Conservation (phyloP, 805 yeast genomes). For the Grigorovia yakushimaensis region DNA sequence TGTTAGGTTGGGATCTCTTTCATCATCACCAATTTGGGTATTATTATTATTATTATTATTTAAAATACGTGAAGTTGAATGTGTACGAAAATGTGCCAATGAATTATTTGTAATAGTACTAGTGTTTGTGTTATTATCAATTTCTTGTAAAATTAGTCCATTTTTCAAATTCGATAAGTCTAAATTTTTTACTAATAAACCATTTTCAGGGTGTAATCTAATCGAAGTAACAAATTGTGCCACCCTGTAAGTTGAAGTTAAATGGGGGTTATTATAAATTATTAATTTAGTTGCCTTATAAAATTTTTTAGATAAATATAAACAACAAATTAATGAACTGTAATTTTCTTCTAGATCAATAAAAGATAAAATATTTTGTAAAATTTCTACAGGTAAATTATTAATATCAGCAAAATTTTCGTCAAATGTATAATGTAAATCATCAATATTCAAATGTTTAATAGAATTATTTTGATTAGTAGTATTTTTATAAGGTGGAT, state of each 20-base stretch:
- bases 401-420: conserved; percentile 16
- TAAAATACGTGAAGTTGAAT: background rate
- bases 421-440: conserved; percentile 5
- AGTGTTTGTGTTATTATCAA: conserved; percentile 6
- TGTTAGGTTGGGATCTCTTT: background rate
- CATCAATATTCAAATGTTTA: background rate
- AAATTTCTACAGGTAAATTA: conserved; percentile 28
- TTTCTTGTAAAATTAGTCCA: conserved; percentile 28
- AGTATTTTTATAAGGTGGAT: background rate
- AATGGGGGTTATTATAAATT: conserved; percentile 44
- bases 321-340: conserved; percentile 27
- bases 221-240: conserved; percentile 70
- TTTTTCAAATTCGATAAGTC: conserved; percentile 46
- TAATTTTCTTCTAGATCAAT: conserved; percentile 19
- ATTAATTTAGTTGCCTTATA: conserved; percentile 43
- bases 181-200: conserved; percentile 43
- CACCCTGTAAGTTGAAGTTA: conserved; percentile 66
- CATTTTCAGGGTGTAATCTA: conserved; percentile 46
- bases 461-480: background rate
- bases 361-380: conserved; percentile 19
- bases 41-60: background rate
- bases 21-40: background rate
- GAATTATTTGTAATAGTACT: background rate
- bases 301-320: conserved; percentile 44
- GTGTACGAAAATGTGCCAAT: too few relatives aligned